phyloP scores from a whole-genome alignment of 352 stramenopile genomes.

The Halophytophthora batemanensis region DNA sequence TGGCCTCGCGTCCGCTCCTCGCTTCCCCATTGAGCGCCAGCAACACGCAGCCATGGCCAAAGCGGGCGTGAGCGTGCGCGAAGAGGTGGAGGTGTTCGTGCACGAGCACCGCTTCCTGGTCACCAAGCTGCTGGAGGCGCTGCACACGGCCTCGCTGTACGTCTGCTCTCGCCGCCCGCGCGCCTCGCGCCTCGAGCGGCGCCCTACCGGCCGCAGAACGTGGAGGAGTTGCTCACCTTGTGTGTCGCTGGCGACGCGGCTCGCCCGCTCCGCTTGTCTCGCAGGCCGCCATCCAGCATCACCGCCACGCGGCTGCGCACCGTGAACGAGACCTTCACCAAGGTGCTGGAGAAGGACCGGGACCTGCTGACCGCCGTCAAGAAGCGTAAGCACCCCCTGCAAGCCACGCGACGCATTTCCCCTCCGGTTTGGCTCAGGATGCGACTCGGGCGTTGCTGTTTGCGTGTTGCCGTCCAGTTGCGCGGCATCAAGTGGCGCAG shows the following conservation, averaged over 20 bases:
- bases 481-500: slow-evolving; percentile 65
- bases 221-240: neutral
- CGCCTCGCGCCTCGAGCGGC: neutral
- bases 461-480: neutral
- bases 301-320: slow-evolving; percentile 66
- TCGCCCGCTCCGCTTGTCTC: neutral
- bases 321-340: slow-evolving; percentile 73
- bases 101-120: slow-evolving; percentile 84
- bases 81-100: slow-evolving; percentile 68
- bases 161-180: slow-evolving; percentile 2
- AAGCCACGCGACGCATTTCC: neutral
- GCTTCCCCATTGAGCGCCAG: too few relatives aligned
- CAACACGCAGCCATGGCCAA: slow-evolving; percentile 12
- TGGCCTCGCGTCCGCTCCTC: too few relatives aligned
- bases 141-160: slow-evolving; percentile 61
- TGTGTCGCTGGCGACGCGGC: slow-evolving; percentile 3
- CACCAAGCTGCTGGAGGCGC: slow-evolving; percentile 79
- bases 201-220: slow-evolving; percentile 1
- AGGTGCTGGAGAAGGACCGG: slow-evolving; percentile 75
- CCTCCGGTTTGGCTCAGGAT: neutral
- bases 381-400: slow-evolving; percentile 26
- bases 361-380: slow-evolving; percentile 68
- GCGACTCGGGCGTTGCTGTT: too few relatives aligned
- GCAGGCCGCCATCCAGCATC: slow-evolving; percentile 70
- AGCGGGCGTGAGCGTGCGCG: slow-evolving; percentile 47